These are phyloP conservation scores for Gossypium australe DNA, from an alignment of 345 rosid species.

Conservation along the genomic window DNA sequence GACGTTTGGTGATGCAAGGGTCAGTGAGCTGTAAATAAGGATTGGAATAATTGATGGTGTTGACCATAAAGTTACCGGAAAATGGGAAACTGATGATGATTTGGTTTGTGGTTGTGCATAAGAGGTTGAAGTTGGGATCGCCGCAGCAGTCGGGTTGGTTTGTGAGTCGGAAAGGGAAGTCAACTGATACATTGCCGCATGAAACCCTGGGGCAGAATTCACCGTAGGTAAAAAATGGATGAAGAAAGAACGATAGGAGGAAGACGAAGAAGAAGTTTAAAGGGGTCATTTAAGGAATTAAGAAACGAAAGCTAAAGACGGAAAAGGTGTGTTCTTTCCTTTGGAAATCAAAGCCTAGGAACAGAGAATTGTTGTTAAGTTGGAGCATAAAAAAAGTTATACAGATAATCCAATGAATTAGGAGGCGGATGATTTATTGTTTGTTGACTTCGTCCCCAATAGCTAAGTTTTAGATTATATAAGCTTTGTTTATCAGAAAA, in stretches of 20 bases:
- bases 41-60: neutral
- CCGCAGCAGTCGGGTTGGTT: conserved; percentile 5
- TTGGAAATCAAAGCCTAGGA: neutral
- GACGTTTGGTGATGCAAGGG: conserved; percentile 24
- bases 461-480: no score
- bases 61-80: conserved; percentile 5
- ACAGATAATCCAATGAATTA: neutral
- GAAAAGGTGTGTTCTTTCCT: neutral
- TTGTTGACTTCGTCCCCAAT: no score
- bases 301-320: neutral
- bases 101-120: neutral
- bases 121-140: conserved; percentile 18
- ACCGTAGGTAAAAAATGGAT: neutral
- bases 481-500: no score
- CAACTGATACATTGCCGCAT: neutral
- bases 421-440: neutral
- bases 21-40: neutral
- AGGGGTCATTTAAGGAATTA: conserved; percentile 7
- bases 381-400: no score
- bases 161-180: neutral
- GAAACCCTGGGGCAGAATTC: neutral
- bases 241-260: neutral
- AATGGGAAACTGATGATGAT: neutral
- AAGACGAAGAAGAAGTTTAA: neutral
- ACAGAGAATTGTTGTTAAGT: neutral